Percentiles rank a stretch among this genome's conserved stretches.
Conservation (phyloP, 176 grass and related monocot genomes). For the Triticum dicoccoides region DNA sequence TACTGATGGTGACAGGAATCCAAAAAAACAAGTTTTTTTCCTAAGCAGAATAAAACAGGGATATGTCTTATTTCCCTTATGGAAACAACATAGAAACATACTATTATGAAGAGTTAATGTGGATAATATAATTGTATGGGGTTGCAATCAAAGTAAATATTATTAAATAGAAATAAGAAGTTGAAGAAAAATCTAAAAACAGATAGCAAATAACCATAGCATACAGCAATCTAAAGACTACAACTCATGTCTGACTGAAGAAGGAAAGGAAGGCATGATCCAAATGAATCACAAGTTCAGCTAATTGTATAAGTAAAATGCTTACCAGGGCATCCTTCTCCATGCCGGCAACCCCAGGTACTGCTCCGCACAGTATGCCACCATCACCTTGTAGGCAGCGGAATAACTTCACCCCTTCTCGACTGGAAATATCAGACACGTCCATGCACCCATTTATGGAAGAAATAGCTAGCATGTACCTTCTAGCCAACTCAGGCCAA, state of each 20-base stretch:
- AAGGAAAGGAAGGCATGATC: background rate
- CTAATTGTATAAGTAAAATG: conserved; percentile 21
- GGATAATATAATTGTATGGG: background rate
- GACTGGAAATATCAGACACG: conserved; percentile 77
- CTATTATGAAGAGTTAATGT: background rate
- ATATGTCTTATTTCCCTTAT: background rate
- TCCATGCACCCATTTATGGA: conserved; percentile 71
- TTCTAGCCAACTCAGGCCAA: conserved; percentile 92
- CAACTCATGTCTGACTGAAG: conserved; percentile 1
- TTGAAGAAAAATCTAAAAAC: background rate
- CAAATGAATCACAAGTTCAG: conserved; percentile 20
- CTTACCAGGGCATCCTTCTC: conserved; percentile 96
- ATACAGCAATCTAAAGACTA: conserved; percentile 10
- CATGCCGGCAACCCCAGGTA: conserved; percentile 87
- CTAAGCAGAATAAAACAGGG: too few species aligned
- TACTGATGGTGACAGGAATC: background rate
- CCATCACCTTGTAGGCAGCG: conserved; percentile 94
- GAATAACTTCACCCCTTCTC: conserved; percentile 90
- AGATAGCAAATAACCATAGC: conserved; percentile 15
- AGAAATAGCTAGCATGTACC: conserved; percentile 82
- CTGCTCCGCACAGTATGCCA: conserved; percentile 79
- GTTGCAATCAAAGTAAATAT: background rate
- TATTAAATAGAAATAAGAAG: background rate
- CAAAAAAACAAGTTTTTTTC: background rate
- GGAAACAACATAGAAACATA: conserved; percentile 1